These are phyloP conservation scores for Candida dubliniensis DNA, from an alignment of 1,139 yeast species.

Conservation along the genomic window DNA sequence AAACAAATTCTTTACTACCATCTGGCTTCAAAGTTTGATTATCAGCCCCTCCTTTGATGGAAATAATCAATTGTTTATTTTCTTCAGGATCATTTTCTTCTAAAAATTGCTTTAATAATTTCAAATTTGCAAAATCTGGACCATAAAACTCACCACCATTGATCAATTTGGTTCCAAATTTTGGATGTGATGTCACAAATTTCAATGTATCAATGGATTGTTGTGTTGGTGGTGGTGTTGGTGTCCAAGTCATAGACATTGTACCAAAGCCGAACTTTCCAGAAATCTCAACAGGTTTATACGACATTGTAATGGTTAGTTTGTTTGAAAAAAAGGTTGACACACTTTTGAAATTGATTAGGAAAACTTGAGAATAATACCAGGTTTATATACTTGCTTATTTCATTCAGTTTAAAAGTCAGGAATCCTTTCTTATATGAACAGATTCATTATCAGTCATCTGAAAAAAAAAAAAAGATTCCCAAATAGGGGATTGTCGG, in stretches of 20 bases:
- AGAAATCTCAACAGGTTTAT: constrained; percentile 20
- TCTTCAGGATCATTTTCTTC: constrained; percentile 50
- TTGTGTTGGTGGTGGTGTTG: constrained; percentile 44
- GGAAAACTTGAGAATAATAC: too few species aligned
- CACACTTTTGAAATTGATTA: too few species aligned
- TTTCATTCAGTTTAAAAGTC: too few species aligned
- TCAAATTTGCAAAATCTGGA: constrained; percentile 38
- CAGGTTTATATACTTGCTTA: too few species aligned
- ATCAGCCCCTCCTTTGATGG: constrained; percentile 66
- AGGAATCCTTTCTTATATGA: too few species aligned
- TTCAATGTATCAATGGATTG: constrained; percentile 49
- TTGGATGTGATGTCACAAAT: constrained; percentile 37
- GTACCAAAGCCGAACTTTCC: constrained; percentile 57
- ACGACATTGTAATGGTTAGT: constrained; percentile 8
- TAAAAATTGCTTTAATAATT: constrained; percentile 57
- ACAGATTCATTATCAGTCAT: too few species aligned
- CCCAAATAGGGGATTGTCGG: too few species aligned
- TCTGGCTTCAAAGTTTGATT: constrained; percentile 39
- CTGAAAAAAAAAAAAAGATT: too few species aligned
- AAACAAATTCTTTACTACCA: constrained; percentile 49
- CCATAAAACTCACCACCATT: constrained; percentile 86
- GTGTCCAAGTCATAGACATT: constrained; percentile 62
- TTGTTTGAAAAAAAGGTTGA: not conserved
- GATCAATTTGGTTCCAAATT: constrained; percentile 55
- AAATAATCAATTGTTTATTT: constrained; percentile 49